A percentile compares a stretch with the other conserved stretches of the same genome.
Evolutionary conservation across 768 basidiomycete species (phyloP).

Genomic region (Termitomyces sp.): DNA sequence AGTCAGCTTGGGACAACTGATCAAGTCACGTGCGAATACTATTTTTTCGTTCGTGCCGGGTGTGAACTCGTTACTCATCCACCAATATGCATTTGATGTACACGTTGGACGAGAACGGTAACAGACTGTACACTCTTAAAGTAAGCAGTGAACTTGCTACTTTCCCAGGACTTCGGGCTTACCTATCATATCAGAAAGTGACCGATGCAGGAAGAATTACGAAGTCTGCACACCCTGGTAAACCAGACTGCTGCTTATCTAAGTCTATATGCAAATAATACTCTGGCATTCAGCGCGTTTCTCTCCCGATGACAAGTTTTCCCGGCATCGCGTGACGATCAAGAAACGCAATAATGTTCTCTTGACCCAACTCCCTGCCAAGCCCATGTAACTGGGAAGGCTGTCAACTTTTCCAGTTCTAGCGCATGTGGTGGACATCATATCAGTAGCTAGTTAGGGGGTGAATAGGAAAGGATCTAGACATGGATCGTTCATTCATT

Average conservation of each 20-base stretch:
- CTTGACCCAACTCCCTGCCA: slow-evolving; percentile 82
- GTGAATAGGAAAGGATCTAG: background rate
- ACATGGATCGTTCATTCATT: slow-evolving; percentile 4
- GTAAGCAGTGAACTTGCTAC: slow-evolving; percentile 33
- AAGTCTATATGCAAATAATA: slow-evolving; percentile 3
- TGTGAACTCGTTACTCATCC: background rate
- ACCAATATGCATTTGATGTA: slow-evolving; percentile 95
- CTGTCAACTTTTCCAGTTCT: background rate
- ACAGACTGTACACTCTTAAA: slow-evolving; percentile 89
- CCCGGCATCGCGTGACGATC: slow-evolving; percentile 93
- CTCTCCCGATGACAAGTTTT: slow-evolving; percentile 99
- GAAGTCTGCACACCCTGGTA: slow-evolving; percentile 97
- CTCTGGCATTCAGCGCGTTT: slow-evolving; percentile 69
- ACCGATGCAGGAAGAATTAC: slow-evolving; percentile 79
- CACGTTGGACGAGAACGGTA: slow-evolving; percentile 68
- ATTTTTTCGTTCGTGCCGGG: background rate
- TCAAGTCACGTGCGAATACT: slow-evolving; percentile 8
- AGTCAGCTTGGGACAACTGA: too few relatives aligned
- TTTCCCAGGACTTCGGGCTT: background rate
- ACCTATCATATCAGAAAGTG: slow-evolving; percentile 56
- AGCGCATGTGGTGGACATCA: background rate
- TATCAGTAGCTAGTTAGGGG: background rate
- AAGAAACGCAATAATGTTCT: slow-evolving; percentile 91
- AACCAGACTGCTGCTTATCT: slow-evolving; percentile 14
- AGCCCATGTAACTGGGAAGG: slow-evolving; percentile 61